Conservation (phyloP, 2,329 filamentous ascomycete genomes). For the Geosmithia morbida region DNA sequence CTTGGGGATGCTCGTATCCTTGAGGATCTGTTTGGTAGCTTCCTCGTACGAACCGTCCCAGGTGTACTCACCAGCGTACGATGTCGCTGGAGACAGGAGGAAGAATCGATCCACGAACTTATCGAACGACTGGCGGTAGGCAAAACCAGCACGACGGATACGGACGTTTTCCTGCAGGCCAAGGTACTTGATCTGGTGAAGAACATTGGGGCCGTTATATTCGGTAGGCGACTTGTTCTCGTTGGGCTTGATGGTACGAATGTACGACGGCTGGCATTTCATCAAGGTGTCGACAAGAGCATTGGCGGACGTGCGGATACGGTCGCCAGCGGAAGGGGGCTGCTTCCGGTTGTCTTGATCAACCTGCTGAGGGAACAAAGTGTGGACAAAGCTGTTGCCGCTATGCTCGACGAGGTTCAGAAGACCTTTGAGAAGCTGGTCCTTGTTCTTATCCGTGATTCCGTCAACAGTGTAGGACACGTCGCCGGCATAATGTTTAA, state of each 20-base stretch:
- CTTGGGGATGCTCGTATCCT: slow-evolving; percentile 86
- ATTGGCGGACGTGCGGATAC: slow-evolving; percentile 90
- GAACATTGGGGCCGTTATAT: slow-evolving; percentile 81
- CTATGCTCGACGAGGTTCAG: slow-evolving; percentile 76
- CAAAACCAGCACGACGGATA: slow-evolving; percentile 90
- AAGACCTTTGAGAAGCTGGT: slow-evolving; percentile 87
- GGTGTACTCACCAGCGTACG: slow-evolving; percentile 93
- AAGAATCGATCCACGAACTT: slow-evolving; percentile 98
- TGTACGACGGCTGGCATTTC: slow-evolving; percentile 96
- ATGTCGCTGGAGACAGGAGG: slow-evolving; percentile 82
- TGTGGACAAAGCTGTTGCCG: slow-evolving; percentile 73
- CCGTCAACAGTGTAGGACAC: slow-evolving; percentile 89
- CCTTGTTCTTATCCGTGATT: slow-evolving; percentile 99
- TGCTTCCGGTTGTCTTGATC: slow-evolving; percentile 92
- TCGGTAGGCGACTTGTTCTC: slow-evolving; percentile 95
- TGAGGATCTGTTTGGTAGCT: slow-evolving; percentile 82
- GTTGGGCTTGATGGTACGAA: slow-evolving; percentile 97
- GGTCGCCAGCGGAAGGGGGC: slow-evolving; percentile 88
- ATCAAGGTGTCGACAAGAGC: slow-evolving; percentile 88
- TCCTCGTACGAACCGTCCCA: slow-evolving; percentile 83
- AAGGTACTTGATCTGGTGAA: slow-evolving; percentile 98
- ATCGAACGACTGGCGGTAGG: slow-evolving; percentile 92
- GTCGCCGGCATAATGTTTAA: slow-evolving; percentile 98
- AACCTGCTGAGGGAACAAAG: slow-evolving; percentile 80
- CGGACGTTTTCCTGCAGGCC: slow-evolving; percentile 99